Evolutionary conservation across 176 grass and related monocot genomes (phyloP).

Genomic region (Leersia perrieri): DNA sequence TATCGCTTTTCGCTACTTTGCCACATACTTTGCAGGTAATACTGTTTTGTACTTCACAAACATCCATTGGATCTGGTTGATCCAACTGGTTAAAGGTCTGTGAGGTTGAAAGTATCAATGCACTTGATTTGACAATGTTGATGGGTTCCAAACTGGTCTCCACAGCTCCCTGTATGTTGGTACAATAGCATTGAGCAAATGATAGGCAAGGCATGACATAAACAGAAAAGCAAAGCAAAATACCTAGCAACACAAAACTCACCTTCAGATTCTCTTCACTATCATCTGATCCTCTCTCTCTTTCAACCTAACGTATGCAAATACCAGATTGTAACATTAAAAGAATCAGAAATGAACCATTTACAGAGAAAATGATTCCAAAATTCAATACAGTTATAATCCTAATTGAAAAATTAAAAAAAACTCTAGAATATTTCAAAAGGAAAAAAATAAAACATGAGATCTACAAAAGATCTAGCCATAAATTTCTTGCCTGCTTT

Average conservation of each 20-base stretch:
- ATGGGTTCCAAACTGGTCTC: constrained; percentile 22
- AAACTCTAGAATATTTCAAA: constrained; percentile 15
- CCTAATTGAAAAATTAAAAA: constrained; percentile 1
- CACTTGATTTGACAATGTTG: constrained; percentile 37
- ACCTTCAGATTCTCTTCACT: constrained; percentile 39
- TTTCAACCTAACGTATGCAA: constrained; percentile 41
- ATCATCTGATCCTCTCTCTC: constrained; percentile 26
- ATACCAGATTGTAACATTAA: constrained; percentile 18
- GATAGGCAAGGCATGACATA: background rate
- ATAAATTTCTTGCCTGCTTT: constrained; percentile 53
- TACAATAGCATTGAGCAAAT: constrained; percentile 13
- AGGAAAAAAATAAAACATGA: constrained; percentile 1
- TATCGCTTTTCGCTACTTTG: constrained; percentile 39
- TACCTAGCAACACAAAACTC: constrained; percentile 26
- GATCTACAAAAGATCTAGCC: constrained; percentile 18
- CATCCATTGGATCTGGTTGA: constrained; percentile 42
- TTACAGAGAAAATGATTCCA: constrained; percentile 6
- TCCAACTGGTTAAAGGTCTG: constrained; percentile 30
- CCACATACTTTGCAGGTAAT: constrained; percentile 52
- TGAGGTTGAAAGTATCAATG: constrained; percentile 19
- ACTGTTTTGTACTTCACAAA: constrained; percentile 28
- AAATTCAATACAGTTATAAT: constrained; percentile 9
- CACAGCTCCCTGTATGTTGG: constrained; percentile 38
- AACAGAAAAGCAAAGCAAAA: constrained; percentile 22
- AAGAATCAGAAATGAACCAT: constrained; percentile 3